A percentile compares a stretch with the other conserved stretches of the same genome.
Conservation (phyloP, 2,329 filamentous ascomycete genomes). For the Neonectria neomacrospora region DNA sequence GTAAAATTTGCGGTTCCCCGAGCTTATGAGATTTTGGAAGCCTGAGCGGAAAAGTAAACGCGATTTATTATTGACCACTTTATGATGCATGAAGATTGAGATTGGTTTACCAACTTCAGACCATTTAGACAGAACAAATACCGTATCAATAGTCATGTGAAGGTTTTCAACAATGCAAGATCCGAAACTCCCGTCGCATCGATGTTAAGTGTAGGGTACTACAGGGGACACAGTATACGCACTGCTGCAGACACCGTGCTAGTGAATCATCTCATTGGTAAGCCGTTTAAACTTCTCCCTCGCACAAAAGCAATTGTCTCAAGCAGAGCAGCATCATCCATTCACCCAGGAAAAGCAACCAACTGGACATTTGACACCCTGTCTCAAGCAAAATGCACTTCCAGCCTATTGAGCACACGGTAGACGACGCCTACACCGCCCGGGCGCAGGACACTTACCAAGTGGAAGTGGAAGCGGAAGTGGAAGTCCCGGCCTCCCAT, state of each 20-base stretch:
- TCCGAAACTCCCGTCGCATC: neutral
- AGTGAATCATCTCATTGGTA: conserved; percentile 9
- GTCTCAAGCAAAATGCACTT: conserved; percentile 47
- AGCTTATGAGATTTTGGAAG: too few relatives aligned
- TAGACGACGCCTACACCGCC: conserved; percentile 43
- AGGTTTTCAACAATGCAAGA: neutral
- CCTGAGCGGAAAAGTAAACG: too few relatives aligned
- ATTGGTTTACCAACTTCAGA: neutral
- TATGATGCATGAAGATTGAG: neutral
- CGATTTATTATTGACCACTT: neutral
- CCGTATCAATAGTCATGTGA: neutral
- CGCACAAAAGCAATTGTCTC: conserved; percentile 25
- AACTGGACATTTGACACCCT: conserved; percentile 6
- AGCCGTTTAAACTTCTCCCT: conserved; percentile 8
- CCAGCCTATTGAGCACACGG: conserved; percentile 46
- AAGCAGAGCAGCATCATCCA: neutral
- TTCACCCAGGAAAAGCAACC: neutral
- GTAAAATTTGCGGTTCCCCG: neutral
- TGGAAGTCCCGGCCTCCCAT: conserved; percentile 27
- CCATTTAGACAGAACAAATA: neutral
- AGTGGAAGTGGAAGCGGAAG: conserved; percentile 22
- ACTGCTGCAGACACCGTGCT: neutral
- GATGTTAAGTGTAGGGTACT: neutral
- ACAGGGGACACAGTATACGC: neutral
- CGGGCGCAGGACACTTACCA: conserved; percentile 33